Conservation (phyloP, 2,329 filamentous ascomycete genomes). For the Fusarium euwallaceae region DNA sequence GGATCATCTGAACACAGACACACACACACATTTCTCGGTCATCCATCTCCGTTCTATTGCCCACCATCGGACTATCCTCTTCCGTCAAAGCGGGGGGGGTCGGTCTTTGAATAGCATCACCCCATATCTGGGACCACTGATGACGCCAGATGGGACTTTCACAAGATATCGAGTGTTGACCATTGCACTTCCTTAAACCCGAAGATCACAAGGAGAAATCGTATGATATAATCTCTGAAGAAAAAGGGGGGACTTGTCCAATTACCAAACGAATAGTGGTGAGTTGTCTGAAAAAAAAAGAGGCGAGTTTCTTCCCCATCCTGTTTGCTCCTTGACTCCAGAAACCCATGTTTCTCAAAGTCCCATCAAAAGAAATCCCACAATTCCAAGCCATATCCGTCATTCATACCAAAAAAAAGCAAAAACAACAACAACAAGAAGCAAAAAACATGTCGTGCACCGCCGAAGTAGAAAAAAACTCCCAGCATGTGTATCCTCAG, state of each 20-base stretch:
- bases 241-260: not conserved
- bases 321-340: constrained; percentile 30
- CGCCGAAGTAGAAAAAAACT: constrained; percentile 3
- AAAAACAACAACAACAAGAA: not conserved
- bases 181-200: constrained; percentile 1
- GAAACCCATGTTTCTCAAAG: constrained; percentile 6
- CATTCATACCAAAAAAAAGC: not conserved
- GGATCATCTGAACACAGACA: constrained; percentile 11
- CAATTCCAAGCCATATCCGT: not conserved
- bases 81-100: not conserved
- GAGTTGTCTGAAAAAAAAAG: constrained; percentile 27
- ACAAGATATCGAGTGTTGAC: not conserved
- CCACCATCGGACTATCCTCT: constrained; percentile 25
- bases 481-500: constrained; percentile 14
- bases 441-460: constrained; percentile 2
- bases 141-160: constrained; percentile 8
- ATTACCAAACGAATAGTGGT: constrained; percentile 14
- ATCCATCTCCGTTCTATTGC: constrained; percentile 22
- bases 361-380: constrained; percentile 4
- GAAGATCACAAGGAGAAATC: constrained; percentile 6
- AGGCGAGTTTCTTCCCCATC: constrained; percentile 33
- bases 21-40: not conserved
- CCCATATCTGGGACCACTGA: constrained; percentile 25
- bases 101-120: constrained; percentile 21
- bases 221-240: not conserved